A percentile compares a stretch with the other conserved stretches of the same genome.
phyloP scores from a whole-genome alignment of 2,329 filamentous ascomycete genomes.

The Calonectria hawksworthii region DNA sequence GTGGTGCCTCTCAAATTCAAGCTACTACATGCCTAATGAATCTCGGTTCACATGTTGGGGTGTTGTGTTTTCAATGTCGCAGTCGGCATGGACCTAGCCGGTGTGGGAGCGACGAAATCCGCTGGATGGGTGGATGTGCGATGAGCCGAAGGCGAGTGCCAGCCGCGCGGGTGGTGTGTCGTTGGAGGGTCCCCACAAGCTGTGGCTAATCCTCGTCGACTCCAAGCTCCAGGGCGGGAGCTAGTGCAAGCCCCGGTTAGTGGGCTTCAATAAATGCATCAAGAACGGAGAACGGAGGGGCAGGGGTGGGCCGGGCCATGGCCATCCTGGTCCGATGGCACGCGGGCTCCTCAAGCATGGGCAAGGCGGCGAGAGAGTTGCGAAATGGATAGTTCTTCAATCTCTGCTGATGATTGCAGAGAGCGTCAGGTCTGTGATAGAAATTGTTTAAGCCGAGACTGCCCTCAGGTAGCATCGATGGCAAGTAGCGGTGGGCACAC shows the following conservation, averaged over 20 bases:
- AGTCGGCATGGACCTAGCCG: not conserved
- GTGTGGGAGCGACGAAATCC: not conserved
- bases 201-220: slow-evolving; percentile 32
- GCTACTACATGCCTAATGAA: not conserved
- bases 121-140: not conserved
- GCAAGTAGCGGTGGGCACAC: slow-evolving; percentile 11
- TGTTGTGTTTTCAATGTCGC: not conserved
- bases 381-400: not conserved
- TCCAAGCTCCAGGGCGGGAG: slow-evolving; percentile 44
- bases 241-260: slow-evolving; percentile 46
- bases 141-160: slow-evolving; percentile 20
- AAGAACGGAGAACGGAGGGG: slow-evolving; percentile 24
- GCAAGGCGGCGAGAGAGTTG: not conserved
- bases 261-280: slow-evolving; percentile 49
- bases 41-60: not conserved
- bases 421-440: no score
- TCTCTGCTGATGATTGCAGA: not conserved
- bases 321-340: slow-evolving; percentile 8
- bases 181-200: slow-evolving; percentile 45
- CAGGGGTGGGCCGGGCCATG: slow-evolving; percentile 22
- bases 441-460: not conserved
- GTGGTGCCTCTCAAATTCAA: not conserved
- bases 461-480: not conserved
- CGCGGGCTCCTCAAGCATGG: not conserved
- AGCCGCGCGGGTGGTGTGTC: slow-evolving; percentile 46